Percentiles rank a stretch among this genome's conserved stretches.
Conservation (phyloP, 2,329 filamentous ascomycete genomes). For the Phyllosticta ampelicida region DNA sequence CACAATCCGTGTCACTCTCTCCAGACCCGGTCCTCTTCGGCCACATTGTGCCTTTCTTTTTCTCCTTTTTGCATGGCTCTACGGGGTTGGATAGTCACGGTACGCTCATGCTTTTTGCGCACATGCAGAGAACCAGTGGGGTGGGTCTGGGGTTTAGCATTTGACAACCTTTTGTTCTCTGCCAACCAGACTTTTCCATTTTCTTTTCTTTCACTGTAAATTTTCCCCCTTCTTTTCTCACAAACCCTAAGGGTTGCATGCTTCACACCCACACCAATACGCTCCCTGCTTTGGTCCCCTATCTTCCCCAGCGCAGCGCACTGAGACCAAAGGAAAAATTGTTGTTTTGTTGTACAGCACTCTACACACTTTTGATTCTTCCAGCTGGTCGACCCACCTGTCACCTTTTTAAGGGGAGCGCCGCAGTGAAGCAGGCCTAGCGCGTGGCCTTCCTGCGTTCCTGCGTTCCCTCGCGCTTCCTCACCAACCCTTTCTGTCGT, state of each 20-base stretch:
- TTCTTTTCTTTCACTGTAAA: not conserved
- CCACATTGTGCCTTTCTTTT: not conserved
- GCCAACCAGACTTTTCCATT: not conserved
- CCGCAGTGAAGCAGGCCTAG: not conserved
- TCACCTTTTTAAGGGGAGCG: not conserved
- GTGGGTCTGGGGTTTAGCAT: not conserved
- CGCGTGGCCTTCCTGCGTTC: not conserved
- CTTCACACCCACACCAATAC: not conserved
- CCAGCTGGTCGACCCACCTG: not conserved
- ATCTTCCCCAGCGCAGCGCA: not conserved
- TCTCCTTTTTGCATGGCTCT: not conserved
- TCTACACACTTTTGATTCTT: not conserved
- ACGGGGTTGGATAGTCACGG: not conserved
- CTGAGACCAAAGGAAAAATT: not conserved
- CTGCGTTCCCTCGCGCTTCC: not conserved
- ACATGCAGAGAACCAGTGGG: not conserved
- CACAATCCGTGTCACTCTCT: not conserved
- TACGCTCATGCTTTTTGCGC: not conserved
- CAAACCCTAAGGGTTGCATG: not conserved
- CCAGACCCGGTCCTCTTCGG: not conserved
- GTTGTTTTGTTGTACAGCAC: not conserved
- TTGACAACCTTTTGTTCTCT: not conserved
- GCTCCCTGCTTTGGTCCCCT: not conserved
- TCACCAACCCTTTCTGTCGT: not conserved
- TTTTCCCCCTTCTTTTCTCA: not conserved